Percentiles rank a stretch among this genome's conserved stretches.
These are phyloP conservation scores for Dactylorhiza incarnata DNA, from an alignment of 106 monocot species.

Conservation along the genomic window DNA sequence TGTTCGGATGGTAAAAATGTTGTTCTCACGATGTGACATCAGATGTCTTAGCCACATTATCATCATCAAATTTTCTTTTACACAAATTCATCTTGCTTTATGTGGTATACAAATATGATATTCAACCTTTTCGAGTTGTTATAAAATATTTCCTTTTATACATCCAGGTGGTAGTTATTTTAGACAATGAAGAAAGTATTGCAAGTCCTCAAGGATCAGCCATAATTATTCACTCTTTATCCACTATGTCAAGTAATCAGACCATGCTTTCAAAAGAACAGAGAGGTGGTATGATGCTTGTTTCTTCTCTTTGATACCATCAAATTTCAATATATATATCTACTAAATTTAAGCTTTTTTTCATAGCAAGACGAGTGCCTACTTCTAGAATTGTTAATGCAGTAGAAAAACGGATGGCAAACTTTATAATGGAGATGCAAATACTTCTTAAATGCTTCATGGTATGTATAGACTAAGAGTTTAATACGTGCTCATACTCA, in stretches of 20 bases:
- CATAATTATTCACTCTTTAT: slow-evolving; percentile 36
- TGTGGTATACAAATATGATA: background rate
- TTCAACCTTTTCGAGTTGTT: background rate
- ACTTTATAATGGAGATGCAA: slow-evolving; percentile 46
- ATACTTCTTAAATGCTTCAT: slow-evolving; percentile 23
- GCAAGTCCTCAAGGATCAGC: slow-evolving; percentile 18
- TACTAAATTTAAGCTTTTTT: slow-evolving; percentile 5
- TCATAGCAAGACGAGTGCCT: slow-evolving; percentile 32
- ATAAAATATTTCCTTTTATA: background rate
- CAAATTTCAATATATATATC: background rate
- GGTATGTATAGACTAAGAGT: slow-evolving; percentile 23
- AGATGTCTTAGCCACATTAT: background rate
- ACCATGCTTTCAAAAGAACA: slow-evolving; percentile 6
- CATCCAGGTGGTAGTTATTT: slow-evolving; percentile 26
- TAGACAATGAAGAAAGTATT: slow-evolving; percentile 20
- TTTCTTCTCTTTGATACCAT: background rate
- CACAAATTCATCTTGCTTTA: background rate
- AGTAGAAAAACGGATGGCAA: slow-evolving; percentile 28
- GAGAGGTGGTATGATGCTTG: slow-evolving; percentile 14
- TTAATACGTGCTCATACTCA: background rate
- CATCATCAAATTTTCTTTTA: background rate
- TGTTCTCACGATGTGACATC: no score
- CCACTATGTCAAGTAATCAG: slow-evolving; percentile 8
- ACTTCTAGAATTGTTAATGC: slow-evolving; percentile 31
- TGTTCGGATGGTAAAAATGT: no score